Evolutionary conservation across 78 protist species (phyloP).

Genomic region (Acrasis kona): DNA sequence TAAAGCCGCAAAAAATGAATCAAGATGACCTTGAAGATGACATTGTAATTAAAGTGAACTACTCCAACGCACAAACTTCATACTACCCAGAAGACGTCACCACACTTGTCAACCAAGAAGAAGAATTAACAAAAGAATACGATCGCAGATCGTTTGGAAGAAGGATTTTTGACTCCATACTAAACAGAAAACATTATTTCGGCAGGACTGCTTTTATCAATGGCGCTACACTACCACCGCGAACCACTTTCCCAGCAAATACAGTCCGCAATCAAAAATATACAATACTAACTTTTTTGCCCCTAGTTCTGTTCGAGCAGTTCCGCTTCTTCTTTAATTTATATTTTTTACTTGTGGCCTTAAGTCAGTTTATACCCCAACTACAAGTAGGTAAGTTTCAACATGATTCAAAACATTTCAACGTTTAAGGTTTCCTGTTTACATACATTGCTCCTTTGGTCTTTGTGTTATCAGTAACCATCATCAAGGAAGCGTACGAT

Average conservation of each 20-base stretch:
- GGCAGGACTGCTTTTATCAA: neutral
- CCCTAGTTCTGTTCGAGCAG: conserved; percentile 79
- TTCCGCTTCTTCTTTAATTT: conserved; percentile 84
- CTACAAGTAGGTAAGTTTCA: conserved; percentile 71
- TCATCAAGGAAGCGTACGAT: conserved; percentile 81
- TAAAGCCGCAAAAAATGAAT: too few species aligned
- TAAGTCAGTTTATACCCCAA: conserved; percentile 85
- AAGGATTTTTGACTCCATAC: neutral
- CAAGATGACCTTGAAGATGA: too few species aligned
- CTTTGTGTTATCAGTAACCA: conserved; percentile 75
- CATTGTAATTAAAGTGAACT: too few species aligned
- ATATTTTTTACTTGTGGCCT: conserved; percentile 82
- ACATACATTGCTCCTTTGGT: conserved; percentile 89
- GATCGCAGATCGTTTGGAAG: neutral
- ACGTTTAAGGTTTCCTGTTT: conserved; percentile 67
- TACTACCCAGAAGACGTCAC: too few species aligned
- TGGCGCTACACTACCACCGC: neutral
- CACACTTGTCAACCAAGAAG: too few species aligned
- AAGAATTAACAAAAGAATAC: too few species aligned
- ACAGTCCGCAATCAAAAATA: conserved; percentile 75
- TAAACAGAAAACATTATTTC: neutral
- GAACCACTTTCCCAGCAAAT: conserved; percentile 54
- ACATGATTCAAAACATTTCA: neutral
- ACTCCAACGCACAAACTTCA: too few species aligned
- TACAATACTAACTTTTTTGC: conserved; percentile 57